Conservation (phyloP, 2,329 filamentous ascomycete genomes). For the Aureobasidium melanogenum region DNA sequence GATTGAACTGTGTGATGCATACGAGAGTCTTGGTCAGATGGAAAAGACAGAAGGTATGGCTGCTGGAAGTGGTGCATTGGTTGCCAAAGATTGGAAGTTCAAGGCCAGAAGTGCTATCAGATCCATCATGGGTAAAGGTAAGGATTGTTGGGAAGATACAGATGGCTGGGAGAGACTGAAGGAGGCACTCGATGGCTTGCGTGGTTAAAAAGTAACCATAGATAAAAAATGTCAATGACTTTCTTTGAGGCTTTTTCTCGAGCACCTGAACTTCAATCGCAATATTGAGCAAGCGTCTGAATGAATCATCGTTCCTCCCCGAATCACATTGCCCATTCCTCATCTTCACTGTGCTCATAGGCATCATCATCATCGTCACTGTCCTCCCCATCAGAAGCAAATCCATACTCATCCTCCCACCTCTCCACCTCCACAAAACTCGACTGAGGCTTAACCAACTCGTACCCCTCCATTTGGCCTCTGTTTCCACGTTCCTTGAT, state of each 20-base stretch:
- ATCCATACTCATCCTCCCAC: not conserved
- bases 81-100: constrained; percentile 76
- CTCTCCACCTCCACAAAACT: not conserved
- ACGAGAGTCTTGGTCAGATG: constrained; percentile 59
- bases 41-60: constrained; percentile 44
- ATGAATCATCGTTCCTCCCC: too few relatives aligned
- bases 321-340: not conserved
- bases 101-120: constrained; percentile 80
- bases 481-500: not conserved
- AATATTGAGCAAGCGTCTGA: too few relatives aligned
- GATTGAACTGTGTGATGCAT: constrained; percentile 68
- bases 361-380: not conserved
- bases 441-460: not conserved
- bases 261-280: too few relatives aligned
- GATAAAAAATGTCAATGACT: not conserved
- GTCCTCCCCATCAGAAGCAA: not conserved
- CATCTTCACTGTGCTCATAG: not conserved
- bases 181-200: constrained; percentile 29
- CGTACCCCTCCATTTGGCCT: not conserved
- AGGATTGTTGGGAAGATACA: constrained; percentile 72
- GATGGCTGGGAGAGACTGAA: constrained; percentile 57
- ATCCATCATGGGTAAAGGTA: constrained; percentile 73
- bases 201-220: not conserved
- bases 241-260: too few relatives aligned
- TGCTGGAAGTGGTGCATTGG: constrained; percentile 44